phyloP scores from a whole-genome alignment of 176 grass and related monocot species.

The Ananas comosus region DNA sequence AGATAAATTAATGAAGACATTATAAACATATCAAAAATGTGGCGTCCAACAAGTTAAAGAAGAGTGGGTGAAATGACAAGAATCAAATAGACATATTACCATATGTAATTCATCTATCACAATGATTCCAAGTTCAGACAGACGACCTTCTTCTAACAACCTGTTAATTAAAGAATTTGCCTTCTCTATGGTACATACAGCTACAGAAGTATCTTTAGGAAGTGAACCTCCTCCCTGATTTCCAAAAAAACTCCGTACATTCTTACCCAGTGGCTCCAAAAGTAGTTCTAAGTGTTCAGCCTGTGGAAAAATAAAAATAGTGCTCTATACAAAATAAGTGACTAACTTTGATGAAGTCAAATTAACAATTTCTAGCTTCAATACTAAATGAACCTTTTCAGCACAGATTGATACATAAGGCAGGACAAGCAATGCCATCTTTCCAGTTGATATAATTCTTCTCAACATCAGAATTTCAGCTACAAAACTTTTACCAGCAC shows the following conservation, averaged over 20 bases:
- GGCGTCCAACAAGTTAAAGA: background rate
- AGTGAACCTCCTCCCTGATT: conserved; percentile 78
- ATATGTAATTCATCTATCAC: conserved; percentile 99
- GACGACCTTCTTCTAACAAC: conserved; percentile 79
- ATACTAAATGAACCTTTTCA: conserved; percentile 62
- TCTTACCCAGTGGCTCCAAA: conserved; percentile 87
- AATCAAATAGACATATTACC: conserved; percentile 38
- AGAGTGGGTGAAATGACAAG: conserved; percentile 6
- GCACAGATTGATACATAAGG: conserved; percentile 91
- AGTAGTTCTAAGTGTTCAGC: conserved; percentile 85
- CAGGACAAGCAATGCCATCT: conserved; percentile 92
- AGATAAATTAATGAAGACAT: background rate
- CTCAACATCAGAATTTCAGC: conserved; percentile 97
- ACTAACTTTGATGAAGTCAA: background rate
- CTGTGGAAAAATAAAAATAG: conserved; percentile 30
- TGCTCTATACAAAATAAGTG: background rate
- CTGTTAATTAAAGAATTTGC: conserved; percentile 92
- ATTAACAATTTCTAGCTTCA: background rate
- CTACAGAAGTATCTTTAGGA: conserved; percentile 90
- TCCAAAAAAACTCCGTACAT: conserved; percentile 89
- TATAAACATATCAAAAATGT: background rate
- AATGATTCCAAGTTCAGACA: conserved; percentile 97
- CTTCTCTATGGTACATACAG: conserved; percentile 99
- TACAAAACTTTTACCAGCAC: conserved; percentile 98
- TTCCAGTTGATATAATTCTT: conserved; percentile 62